Percentiles rank a stretch among this genome's conserved stretches.
Evolutionary conservation across 2,329 filamentous ascomycete species (phyloP).

Genomic region (Fusarium incarnatum): DNA sequence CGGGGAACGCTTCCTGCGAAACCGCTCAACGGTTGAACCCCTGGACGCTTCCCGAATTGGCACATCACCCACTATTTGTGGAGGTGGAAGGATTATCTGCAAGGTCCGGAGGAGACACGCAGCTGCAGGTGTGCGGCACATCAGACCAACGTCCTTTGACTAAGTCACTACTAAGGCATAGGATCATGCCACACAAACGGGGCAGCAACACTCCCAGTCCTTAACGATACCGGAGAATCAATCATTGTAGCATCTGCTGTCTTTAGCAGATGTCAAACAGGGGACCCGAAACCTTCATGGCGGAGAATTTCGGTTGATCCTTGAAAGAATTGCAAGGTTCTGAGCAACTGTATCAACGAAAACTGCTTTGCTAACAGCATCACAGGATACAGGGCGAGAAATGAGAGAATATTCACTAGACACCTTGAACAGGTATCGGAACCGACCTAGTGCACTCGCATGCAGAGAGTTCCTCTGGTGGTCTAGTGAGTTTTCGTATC

Average conservation of each 20-base stretch:
- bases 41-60: conserved; percentile 24
- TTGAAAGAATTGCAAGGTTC: conserved; percentile 2
- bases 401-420: conserved; percentile 8
- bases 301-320: not conserved
- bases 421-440: conserved; percentile 30
- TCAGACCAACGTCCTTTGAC: conserved; percentile 10
- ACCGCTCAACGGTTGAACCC: conserved; percentile 25
- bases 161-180: not conserved
- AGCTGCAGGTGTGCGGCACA: conserved; percentile 18
- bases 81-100: conserved; percentile 8
- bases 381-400: not conserved
- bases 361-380: not conserved
- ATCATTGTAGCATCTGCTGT: not conserved
- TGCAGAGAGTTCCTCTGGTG: conserved; percentile 15
- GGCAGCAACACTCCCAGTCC: not conserved
- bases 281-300: not conserved
- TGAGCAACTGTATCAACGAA: not conserved
- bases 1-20: conserved; percentile 15
- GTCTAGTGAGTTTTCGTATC: conserved; percentile 3
- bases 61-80: conserved; percentile 12
- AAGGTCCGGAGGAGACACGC: conserved; percentile 18
- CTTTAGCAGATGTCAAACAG: conserved; percentile 11
- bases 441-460: conserved; percentile 6
- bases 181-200: conserved; percentile 30
- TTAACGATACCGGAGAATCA: conserved; percentile 3